phyloP scores from a whole-genome alignment of 768 basidiomycete genomes.

The Strobilomyces confusus region DNA sequence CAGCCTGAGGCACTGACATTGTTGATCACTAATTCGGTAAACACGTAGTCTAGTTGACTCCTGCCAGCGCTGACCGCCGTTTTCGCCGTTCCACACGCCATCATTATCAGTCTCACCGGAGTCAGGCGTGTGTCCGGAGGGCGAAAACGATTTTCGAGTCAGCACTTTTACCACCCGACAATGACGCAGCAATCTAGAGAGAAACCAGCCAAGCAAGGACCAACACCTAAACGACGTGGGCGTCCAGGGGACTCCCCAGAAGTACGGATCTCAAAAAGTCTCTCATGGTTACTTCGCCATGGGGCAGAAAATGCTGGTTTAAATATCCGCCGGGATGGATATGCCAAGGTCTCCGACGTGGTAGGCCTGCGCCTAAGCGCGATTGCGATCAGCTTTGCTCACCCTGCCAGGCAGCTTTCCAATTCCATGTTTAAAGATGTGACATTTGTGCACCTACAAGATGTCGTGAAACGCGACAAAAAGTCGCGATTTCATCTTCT shows the following conservation, averaged over 20 bases:
- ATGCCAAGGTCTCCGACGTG: conserved; percentile 74
- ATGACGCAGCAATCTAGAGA: conserved; percentile 11
- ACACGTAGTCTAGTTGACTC: neutral
- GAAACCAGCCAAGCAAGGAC: conserved; percentile 9
- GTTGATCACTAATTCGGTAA: neutral
- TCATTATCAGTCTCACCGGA: neutral
- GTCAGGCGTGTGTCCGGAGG: neutral
- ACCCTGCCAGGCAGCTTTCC: conserved; percentile 47
- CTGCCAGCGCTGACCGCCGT: neutral
- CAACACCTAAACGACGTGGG: conserved; percentile 51
- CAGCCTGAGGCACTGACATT: neutral
- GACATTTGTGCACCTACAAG: conserved; percentile 50
- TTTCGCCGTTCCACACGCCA: neutral
- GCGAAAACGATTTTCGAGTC: conserved; percentile 3
- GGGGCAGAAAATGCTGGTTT: conserved; percentile 76
- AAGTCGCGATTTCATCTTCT: conserved; percentile 65
- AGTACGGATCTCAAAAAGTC: conserved; percentile 74
- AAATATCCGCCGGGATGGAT: conserved; percentile 79
- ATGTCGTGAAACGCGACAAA: conserved; percentile 61
- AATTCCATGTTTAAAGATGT: conserved; percentile 64
- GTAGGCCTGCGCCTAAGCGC: conserved; percentile 45
- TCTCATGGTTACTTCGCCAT: conserved; percentile 91
- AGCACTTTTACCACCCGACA: neutral
- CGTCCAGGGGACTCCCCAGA: conserved; percentile 60
- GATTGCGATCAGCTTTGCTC: neutral